Percentiles rank a stretch among this genome's conserved stretches.
These are phyloP conservation scores for Dioscorea zingiberensis DNA, from an alignment of 106 monocot species.

Conservation along the genomic window DNA sequence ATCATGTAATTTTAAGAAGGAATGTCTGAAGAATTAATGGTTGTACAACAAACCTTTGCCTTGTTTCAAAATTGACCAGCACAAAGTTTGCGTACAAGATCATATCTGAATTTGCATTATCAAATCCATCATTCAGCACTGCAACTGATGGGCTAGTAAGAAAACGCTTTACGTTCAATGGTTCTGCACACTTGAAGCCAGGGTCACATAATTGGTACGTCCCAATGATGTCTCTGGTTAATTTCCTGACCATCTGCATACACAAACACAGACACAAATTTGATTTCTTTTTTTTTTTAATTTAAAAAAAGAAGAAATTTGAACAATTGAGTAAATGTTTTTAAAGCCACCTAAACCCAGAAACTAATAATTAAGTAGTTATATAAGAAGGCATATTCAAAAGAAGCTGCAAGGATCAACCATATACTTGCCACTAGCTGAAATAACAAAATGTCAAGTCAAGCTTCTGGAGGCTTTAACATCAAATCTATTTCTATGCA, in stretches of 20 bases:
- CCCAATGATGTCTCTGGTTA: conserved; percentile 71
- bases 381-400: no score
- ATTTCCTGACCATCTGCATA: conserved; percentile 63
- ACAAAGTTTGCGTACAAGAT: conserved; percentile 73
- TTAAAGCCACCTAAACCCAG: no score
- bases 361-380: no score
- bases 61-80: conserved; percentile 50
- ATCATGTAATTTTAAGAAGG: background rate
- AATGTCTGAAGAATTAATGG: background rate
- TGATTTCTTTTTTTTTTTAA: no score
- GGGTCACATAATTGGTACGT: conserved; percentile 82
- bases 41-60: conserved; percentile 53
- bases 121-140: conserved; percentile 75
- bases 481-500: no score
- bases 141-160: conserved; percentile 77
- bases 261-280: background rate
- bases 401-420: no score
- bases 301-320: no score
- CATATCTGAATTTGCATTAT: conserved; percentile 89
- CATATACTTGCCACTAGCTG: no score
- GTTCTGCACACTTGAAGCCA: conserved; percentile 66
- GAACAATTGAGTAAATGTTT: no score
- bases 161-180: conserved; percentile 66
- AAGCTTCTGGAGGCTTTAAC: no score
- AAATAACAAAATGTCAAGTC: no score